A percentile compares a stretch with the other conserved stretches of the same genome.
Conservation (phyloP, 306 rosid species). For the Ceratonia siliqua region DNA sequence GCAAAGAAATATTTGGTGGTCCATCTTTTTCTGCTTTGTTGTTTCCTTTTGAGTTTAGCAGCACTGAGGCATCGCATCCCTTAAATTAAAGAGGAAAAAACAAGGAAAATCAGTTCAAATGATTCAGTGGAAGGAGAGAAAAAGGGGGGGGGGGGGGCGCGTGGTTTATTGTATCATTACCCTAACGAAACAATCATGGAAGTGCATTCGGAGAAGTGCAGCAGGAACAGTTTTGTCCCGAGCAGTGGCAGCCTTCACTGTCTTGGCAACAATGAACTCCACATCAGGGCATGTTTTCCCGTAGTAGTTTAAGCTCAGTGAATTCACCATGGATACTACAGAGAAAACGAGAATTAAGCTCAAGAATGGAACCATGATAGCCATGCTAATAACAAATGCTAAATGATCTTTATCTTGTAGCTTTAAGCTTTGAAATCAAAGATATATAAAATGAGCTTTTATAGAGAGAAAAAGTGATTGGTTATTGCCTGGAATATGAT, state of each 20-base stretch:
- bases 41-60: constrained; percentile 66
- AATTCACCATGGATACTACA: constrained; percentile 38
- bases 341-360: constrained; percentile 48
- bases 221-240: constrained; percentile 74
- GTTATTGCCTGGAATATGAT: constrained; percentile 7
- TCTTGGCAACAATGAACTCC: constrained; percentile 51
- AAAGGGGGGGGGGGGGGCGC: neutral
- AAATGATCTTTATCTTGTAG: constrained; percentile 23
- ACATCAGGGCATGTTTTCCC: constrained; percentile 69
- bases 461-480: constrained; percentile 40
- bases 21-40: constrained; percentile 77
- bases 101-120: neutral
- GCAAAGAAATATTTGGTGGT: constrained; percentile 73
- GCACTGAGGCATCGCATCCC: constrained; percentile 89
- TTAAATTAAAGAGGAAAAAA: constrained; percentile 14
- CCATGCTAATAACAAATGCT: constrained; percentile 42
- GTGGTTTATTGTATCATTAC: constrained; percentile 39
- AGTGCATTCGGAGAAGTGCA: constrained; percentile 76
- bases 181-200: constrained; percentile 82
- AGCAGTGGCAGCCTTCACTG: constrained; percentile 44
- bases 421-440: constrained; percentile 30
- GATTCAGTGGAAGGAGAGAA: neutral
- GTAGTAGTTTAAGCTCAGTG: constrained; percentile 74
- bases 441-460: constrained; percentile 29
- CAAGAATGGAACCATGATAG: constrained; percentile 44